A percentile compares a stretch with the other conserved stretches of the same genome.
phyloP scores from a whole-genome alignment of 2,329 filamentous ascomycete genomes.

The Clonostachys rhizophaga region DNA sequence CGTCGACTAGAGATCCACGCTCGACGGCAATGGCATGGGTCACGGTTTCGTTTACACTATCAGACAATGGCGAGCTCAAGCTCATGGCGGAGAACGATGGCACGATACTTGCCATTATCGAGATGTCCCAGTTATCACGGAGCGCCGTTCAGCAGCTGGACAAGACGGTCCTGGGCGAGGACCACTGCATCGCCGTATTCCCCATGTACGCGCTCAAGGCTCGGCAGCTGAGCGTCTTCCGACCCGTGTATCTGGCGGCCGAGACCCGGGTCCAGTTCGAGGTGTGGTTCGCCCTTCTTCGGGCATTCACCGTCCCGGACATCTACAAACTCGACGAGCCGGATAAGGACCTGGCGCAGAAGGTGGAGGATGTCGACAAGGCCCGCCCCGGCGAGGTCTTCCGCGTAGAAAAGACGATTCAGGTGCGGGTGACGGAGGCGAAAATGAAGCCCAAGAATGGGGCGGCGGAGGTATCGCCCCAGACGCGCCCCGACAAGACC shows the following conservation, averaged over 20 bases:
- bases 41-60: slow-evolving; percentile 84
- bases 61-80: slow-evolving; percentile 93
- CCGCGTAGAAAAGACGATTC: slow-evolving; percentile 57
- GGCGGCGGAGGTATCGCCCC: slow-evolving; percentile 11
- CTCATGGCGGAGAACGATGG: slow-evolving; percentile 83
- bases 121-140: slow-evolving; percentile 82
- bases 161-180: slow-evolving; percentile 83
- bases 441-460: slow-evolving; percentile 42
- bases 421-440: slow-evolving; percentile 55
- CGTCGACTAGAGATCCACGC: slow-evolving; percentile 52
- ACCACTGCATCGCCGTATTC: slow-evolving; percentile 93
- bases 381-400: slow-evolving; percentile 47
- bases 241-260: slow-evolving; percentile 85
- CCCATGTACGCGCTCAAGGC: slow-evolving; percentile 81
- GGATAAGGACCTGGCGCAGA: slow-evolving; percentile 34
- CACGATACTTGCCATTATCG: slow-evolving; percentile 74
- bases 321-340: slow-evolving; percentile 64
- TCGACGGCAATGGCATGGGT: slow-evolving; percentile 67
- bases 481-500: slow-evolving; percentile 10
- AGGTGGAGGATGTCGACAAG: slow-evolving; percentile 28
- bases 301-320: slow-evolving; percentile 89
- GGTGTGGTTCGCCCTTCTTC: slow-evolving; percentile 90
- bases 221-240: slow-evolving; percentile 68
- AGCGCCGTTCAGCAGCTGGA: slow-evolving; percentile 89
- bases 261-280: slow-evolving; percentile 90